These are phyloP conservation scores for Tritrichomonas musculus DNA, from an alignment of 208 protist genomes.

Conservation along the genomic window DNA sequence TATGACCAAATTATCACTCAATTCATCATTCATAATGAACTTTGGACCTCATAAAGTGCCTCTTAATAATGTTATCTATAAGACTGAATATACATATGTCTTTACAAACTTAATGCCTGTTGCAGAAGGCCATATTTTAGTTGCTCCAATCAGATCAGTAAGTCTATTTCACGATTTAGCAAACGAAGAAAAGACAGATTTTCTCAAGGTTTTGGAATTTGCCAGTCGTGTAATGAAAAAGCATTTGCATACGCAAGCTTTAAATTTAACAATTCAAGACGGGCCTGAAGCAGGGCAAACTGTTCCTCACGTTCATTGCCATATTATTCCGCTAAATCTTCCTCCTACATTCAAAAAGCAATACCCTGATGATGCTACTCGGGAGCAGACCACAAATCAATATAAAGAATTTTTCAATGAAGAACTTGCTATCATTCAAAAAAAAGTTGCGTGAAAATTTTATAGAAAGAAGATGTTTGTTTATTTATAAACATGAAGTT, in stretches of 20 bases:
- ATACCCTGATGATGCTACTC: not conserved
- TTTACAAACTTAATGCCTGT: not conserved
- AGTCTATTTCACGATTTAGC: not conserved
- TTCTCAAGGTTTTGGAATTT: not conserved
- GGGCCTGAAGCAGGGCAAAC: constrained; percentile 2
- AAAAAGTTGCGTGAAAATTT: too few species aligned
- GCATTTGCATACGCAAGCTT: not conserved
- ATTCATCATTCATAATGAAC: too few species aligned
- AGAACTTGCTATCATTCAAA: too few species aligned
- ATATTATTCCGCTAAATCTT: not conserved
- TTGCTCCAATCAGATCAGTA: not conserved
- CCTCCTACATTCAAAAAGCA: not conserved
- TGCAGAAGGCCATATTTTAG: not conserved
- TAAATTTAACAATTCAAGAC: constrained; percentile 19
- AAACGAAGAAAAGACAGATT: constrained; percentile 11
- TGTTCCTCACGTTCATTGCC: constrained; percentile 14
- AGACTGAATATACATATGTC: not conserved
- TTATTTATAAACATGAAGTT: too few species aligned
- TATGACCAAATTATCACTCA: not conserved
- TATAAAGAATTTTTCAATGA: constrained; percentile 11
- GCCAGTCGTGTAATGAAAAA: not conserved
- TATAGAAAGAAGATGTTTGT: too few species aligned
- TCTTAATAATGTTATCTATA: not conserved
- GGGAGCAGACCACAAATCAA: not conserved
- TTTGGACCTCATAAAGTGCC: not conserved